Evolutionary conservation across 73 alveolate species (phyloP).

Genomic region (Paraurostyla sp.): DNA sequence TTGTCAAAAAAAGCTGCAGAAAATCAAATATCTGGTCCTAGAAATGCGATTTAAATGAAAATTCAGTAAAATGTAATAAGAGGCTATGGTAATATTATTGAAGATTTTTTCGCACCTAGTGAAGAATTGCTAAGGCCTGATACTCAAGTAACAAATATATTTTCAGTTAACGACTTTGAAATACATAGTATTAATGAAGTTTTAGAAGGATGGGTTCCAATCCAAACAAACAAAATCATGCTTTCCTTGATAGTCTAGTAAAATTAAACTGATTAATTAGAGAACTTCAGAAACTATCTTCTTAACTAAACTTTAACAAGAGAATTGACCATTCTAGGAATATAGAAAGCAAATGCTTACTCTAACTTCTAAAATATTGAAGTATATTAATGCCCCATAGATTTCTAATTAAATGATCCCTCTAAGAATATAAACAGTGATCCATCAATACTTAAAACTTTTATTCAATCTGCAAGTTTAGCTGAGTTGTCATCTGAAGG

Average conservation of each 20-base stretch:
- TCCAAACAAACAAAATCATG: constrained; percentile 19
- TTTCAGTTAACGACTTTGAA: constrained; percentile 30
- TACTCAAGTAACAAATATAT: not conserved
- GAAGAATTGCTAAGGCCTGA: not conserved
- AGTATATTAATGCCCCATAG: constrained; percentile 20
- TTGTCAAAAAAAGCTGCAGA: too few species aligned
- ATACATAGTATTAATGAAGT: constrained; percentile 2
- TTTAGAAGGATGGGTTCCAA: constrained; percentile 47
- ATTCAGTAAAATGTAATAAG: too few species aligned
- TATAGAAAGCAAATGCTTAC: not conserved
- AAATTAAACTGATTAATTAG: not conserved
- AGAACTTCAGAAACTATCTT: not conserved
- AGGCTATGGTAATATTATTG: not conserved
- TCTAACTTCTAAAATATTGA: not conserved
- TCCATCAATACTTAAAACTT: constrained; percentile 26
- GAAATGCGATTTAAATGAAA: too few species aligned
- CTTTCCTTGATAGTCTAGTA: constrained; percentile 5
- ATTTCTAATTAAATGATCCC: not conserved
- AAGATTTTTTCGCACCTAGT: constrained; percentile 18
- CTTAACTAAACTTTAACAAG: not conserved
- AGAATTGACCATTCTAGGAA: not conserved
- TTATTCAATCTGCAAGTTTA: constrained; percentile 5
- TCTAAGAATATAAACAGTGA: not conserved
- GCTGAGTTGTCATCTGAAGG: constrained; percentile 28
- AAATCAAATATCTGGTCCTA: too few species aligned